Base-by-base conservation (phyloP, 768 basidiomycete species). In the Rhizopogon roseolus region DNA sequence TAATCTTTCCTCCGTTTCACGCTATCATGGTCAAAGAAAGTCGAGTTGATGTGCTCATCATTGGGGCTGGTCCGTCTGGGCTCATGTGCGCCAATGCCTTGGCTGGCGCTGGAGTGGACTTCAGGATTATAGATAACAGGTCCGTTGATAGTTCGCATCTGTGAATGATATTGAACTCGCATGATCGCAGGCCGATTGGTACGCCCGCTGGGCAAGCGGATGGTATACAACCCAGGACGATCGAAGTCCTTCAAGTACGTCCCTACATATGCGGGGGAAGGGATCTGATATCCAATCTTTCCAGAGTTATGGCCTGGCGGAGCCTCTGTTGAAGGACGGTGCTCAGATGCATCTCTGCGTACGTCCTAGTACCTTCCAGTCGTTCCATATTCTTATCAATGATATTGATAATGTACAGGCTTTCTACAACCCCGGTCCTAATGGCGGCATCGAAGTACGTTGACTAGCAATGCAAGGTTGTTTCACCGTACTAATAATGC, bases 271-370 rank as follows among this genome's bases (percentile, higher is more conserved):
- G 7, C 19, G 5, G 6, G 16, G 19, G 13, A 9, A 40, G 4
- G 11, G 48, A 5, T n/a, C 6, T 16, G 11, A 4, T 29, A 8
- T 53, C 2, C 6, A 52, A 38, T n/a, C 16, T 3, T 27, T 8
- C 11, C 49, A 90, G 88, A 91, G 88, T 57, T 90, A 91, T 68
- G 89, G 88, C 6, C 76, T 91, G 6, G 85, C 80, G 0, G 83
- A 88, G 16, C 76, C 79, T 3, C 62, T 91, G 19, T 55, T 90
- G 25, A 74, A 68, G 39, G 80, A 88, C 60, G 87, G 81, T 5
- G 82, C 81, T 54, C 85, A 87, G 46, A 75, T 91, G 76, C 81
- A 88, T 55, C 77, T 81, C 68, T 81, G 81, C 50, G 88, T 89
- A 65, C 55, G 81, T 71, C 9, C 38, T 14, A 4, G n/a, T 0